Evolutionary conservation across 2,329 filamentous ascomycete species (phyloP), one percentile per base, ranked within the genome.

Genomic region (Exophiala aquamarina): DNA sequence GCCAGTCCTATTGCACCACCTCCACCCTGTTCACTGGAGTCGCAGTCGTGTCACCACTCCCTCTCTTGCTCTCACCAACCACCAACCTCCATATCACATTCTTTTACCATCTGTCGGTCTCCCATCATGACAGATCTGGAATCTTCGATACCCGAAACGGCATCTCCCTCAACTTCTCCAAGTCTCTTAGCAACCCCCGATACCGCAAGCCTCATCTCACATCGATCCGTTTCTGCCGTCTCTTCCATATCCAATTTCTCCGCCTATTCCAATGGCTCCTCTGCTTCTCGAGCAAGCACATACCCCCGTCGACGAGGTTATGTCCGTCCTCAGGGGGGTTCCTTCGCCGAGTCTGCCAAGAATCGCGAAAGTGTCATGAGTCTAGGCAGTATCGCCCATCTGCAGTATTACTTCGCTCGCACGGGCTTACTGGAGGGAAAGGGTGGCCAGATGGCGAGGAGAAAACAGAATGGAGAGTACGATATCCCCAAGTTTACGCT

Each of bases 331-430:
- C 86, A 90, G 65, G 88, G 84, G 44, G 94, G 88, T 41, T 81
- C 90, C 61, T 98, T 97, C 66, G 89, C 93, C 19, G 86, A 87
- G 50, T 96, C 91, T 47, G 93, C 93, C 37, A 84, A 83, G 63
- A 89, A 89, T 41, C 80, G 93, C 54, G 92, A 98, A 67, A 96
- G 91, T 64, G 93, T 98, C 56, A 86, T 97, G 81, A 95, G 89
- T 63, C 72, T 98, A 53, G 93, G 93, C 44, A 96, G 91, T 68
- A 98, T 98, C 61, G 89, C 91, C 46, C 93, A 98, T 71, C 75
- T 98, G 63, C 93, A 98, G 69, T 95, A 97, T 71, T 98, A 97
- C 70, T 98, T 98, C 72, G 92, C 93, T 28, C 79, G 93, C 50
- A 98, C 93, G 1, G 93, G 93, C 4, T 71, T 98, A 55, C 72